Conservation (phyloP, 805 yeast genomes). For the Lipomyces yamanashiensis region DNA sequence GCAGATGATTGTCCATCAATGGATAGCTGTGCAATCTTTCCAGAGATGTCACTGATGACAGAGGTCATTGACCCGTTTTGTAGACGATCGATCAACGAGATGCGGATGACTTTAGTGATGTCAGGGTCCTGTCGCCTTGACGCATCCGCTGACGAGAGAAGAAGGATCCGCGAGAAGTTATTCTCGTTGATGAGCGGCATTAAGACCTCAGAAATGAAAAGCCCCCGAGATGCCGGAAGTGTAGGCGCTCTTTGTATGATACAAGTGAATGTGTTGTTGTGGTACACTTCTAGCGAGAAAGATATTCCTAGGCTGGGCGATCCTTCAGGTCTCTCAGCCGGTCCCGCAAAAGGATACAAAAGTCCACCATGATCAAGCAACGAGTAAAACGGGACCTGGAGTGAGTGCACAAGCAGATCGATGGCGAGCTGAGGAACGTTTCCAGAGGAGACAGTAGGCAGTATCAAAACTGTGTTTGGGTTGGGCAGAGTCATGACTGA, state of each 20-base stretch:
- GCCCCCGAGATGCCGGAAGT: slow-evolving; percentile 61
- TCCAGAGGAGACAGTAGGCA: slow-evolving; percentile 86
- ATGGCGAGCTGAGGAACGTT: slow-evolving; percentile 84
- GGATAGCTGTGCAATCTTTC: slow-evolving; percentile 17
- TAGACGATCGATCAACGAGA: not conserved
- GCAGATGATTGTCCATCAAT: not conserved
- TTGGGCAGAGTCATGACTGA: slow-evolving; percentile 8
- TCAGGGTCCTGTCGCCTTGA: slow-evolving; percentile 36
- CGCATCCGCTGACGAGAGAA: slow-evolving; percentile 76
- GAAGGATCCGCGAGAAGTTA: slow-evolving; percentile 53
- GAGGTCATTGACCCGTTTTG: slow-evolving; percentile 1
- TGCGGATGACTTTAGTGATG: slow-evolving; percentile 2
- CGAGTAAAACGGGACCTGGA: slow-evolving; percentile 57
- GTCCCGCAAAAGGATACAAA: slow-evolving; percentile 83
- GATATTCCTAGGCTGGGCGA: slow-evolving; percentile 49
- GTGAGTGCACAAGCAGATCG: slow-evolving; percentile 74
- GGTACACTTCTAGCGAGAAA: slow-evolving; percentile 70
- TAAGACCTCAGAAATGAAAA: slow-evolving; percentile 58
- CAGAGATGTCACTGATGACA: slow-evolving; percentile 7
- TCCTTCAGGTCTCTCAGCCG: slow-evolving; percentile 52
- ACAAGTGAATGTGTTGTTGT: slow-evolving; percentile 53
- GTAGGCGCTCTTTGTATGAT: slow-evolving; percentile 85
- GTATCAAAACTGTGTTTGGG: slow-evolving; percentile 46
- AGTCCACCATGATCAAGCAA: slow-evolving; percentile 58
- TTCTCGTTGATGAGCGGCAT: slow-evolving; percentile 53